Percentiles rank a stretch among this genome's conserved stretches.
Evolutionary conservation across 1,139 yeast species (phyloP).

Genomic region (Magnusiomyces fungicola): DNA sequence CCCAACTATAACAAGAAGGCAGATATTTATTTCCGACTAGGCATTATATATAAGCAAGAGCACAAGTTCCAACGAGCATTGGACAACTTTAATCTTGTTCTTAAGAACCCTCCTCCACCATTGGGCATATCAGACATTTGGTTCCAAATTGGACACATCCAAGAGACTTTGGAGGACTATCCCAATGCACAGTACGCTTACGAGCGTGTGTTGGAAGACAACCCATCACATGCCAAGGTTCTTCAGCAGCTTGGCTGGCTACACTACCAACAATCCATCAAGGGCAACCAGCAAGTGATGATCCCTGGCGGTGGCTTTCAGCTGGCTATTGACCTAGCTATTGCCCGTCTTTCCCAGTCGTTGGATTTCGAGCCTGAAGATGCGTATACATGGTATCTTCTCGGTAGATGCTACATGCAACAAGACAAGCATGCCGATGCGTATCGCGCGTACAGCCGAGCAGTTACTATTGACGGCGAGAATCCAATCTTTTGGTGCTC

Average conservation of each 20-base stretch:
- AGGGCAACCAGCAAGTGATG: constrained; percentile 5
- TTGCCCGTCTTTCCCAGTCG: constrained; percentile 74
- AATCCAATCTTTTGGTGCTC: constrained; percentile 99
- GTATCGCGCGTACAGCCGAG: constrained; percentile 97
- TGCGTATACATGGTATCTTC: constrained; percentile 95
- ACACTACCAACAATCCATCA: constrained; percentile 57
- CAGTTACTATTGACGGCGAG: constrained; percentile 91
- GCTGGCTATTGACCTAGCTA: constrained; percentile 60
- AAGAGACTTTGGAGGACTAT: constrained; percentile 91
- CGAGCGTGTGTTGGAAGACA: constrained; percentile 80
- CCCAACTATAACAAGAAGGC: constrained; percentile 93
- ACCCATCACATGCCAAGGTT: constrained; percentile 92
- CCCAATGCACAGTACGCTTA: constrained; percentile 90
- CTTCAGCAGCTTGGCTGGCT: constrained; percentile 94
- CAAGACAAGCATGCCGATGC: constrained; percentile 93
- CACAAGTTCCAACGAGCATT: constrained; percentile 78
- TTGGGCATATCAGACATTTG: constrained; percentile 94
- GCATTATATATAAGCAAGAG: constrained; percentile 93
- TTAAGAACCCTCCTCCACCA: constrained; percentile 90
- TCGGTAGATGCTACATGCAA: constrained; percentile 95
- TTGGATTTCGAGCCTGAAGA: constrained; percentile 84
- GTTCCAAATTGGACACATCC: constrained; percentile 95
- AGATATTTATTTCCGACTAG: constrained; percentile 91
- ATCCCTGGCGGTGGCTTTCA: constrained; percentile 56
- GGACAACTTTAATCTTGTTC: constrained; percentile 88